Evolutionary conservation across 805 yeast genomes (phyloP), one percentile per base, ranked within the genome.

Genomic region (Groenewaldozyma salmanticensis): DNA sequence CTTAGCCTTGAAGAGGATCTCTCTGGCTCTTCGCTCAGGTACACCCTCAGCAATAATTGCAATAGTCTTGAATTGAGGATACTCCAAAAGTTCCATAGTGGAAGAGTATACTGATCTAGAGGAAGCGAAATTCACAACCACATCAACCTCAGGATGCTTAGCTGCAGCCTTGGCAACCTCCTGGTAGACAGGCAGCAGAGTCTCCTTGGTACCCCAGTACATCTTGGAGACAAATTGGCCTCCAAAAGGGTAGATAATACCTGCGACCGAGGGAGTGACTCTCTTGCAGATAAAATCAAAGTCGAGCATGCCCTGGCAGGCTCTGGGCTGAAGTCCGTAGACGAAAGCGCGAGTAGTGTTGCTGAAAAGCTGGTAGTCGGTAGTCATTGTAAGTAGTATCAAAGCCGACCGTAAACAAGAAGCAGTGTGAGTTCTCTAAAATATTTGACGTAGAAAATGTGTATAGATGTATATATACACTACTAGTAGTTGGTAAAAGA

Each of bases 141-240:
- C 72, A 37, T 66, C 71, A 27, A 67, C 71, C 32, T 66, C 71
- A 38, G 72, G 70, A 57, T 66, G 71, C 60, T 62, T 56, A 33
- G 60, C 57, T 16, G 56, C 61, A 20, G 71, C 71, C 53, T 57
- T 59, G 37, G 51, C 57, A 21, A 64, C 66, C 46, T 62, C 56
- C 53, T 66, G 70, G 61, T 67, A 66, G 42, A 66, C 71, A 4
- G 71, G 71, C 20, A 66, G 52, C 17, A 67, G 57, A 13, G 67
- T 65, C 56, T 66, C 71, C 61, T 65, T 62, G 53, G 71, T 66
- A 35, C 71, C 71, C 71, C 71, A 66, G 65, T 67, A 66, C 69
- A 66, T 59, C 55, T 66, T 66, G 44, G 67, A 53, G 51, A 64
- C 64, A 45, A 60, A 63, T 47, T 66, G 71, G 37, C 70, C 69